These are phyloP conservation scores for Phytophthora fragariae DNA, from an alignment of 352 stramenopile genomes.

Conservation along the genomic window DNA sequence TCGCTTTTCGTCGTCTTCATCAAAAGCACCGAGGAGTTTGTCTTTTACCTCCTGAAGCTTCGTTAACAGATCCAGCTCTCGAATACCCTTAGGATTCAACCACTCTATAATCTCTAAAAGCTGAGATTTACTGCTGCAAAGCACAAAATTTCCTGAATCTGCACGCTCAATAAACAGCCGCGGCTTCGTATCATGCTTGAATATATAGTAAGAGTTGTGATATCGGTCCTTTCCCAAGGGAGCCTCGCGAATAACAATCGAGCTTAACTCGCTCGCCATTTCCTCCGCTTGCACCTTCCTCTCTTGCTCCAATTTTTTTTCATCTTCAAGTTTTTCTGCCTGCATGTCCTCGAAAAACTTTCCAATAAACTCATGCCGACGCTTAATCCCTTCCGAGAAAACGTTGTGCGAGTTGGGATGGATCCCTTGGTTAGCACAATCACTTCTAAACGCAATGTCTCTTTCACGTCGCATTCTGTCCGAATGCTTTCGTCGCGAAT, in stretches of 20 bases:
- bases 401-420: constrained; percentile 74
- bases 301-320: constrained; percentile 58
- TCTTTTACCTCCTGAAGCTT: constrained; percentile 64
- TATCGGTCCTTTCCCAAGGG: constrained; percentile 78
- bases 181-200: constrained; percentile 68
- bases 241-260: constrained; percentile 71
- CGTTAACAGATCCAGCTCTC: constrained; percentile 67
- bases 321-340: constrained; percentile 57
- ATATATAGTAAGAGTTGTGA: constrained; percentile 84
- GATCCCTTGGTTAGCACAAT: constrained; percentile 69
- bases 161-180: constrained; percentile 75
- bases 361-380: constrained; percentile 66
- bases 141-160: constrained; percentile 68
- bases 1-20: constrained; percentile 31
- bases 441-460: constrained; percentile 63
- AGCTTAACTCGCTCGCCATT: constrained; percentile 49
- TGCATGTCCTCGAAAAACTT: constrained; percentile 75
- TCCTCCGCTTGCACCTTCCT: constrained; percentile 53
- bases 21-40: constrained; percentile 38
- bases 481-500: constrained; percentile 57
- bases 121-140: constrained; percentile 52
- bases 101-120: constrained; percentile 61
- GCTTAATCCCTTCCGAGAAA: constrained; percentile 68
- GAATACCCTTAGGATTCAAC: constrained; percentile 81
- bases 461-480: constrained; percentile 64